Evolutionary conservation across 108 stramenopile species (phyloP).

Genomic region (Licmophora abbreviata): DNA sequence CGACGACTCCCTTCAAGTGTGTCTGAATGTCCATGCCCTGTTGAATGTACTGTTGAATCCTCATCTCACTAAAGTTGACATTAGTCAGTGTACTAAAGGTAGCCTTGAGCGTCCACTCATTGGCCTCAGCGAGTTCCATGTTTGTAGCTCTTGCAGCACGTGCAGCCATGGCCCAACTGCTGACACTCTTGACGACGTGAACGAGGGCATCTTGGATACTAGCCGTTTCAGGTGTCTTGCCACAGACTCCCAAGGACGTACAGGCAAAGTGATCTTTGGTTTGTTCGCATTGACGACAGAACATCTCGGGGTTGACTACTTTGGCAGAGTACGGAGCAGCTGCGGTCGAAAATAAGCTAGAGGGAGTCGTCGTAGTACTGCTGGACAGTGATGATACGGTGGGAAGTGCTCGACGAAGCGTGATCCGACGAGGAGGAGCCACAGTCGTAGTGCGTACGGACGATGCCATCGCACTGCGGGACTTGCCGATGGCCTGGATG

Average conservation of each 20-base stretch:
- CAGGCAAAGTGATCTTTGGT: constrained; percentile 64
- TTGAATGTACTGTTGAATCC: constrained; percentile 55
- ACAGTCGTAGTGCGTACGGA: too few relatives aligned
- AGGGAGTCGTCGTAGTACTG: too few relatives aligned
- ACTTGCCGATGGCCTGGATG: too few relatives aligned
- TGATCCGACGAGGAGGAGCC: too few relatives aligned
- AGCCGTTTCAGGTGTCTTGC: constrained; percentile 51
- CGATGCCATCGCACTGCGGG: too few relatives aligned
- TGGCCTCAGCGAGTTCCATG: constrained; percentile 37
- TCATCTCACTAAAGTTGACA: constrained; percentile 69
- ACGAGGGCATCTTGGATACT: constrained; percentile 61
- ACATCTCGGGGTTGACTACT: constrained; percentile 55
- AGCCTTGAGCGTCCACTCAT: constrained; percentile 56
- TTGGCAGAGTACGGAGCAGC: background rate
- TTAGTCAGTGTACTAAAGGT: constrained; percentile 75
- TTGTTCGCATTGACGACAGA: constrained; percentile 82
- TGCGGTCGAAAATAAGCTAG: too few relatives aligned
- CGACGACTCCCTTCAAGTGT: constrained; percentile 27
- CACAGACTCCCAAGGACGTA: constrained; percentile 62
- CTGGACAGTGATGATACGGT: background rate
- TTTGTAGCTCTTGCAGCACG: constrained; percentile 37
- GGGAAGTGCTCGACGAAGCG: too few relatives aligned
- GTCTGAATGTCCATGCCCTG: constrained; percentile 39
- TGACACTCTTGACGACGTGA: constrained; percentile 42
- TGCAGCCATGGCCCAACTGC: constrained; percentile 46